These are phyloP conservation scores for Dichotomopilus funicola DNA, from an alignment of 2,329 filamentous ascomycete genomes.

Conservation along the genomic window DNA sequence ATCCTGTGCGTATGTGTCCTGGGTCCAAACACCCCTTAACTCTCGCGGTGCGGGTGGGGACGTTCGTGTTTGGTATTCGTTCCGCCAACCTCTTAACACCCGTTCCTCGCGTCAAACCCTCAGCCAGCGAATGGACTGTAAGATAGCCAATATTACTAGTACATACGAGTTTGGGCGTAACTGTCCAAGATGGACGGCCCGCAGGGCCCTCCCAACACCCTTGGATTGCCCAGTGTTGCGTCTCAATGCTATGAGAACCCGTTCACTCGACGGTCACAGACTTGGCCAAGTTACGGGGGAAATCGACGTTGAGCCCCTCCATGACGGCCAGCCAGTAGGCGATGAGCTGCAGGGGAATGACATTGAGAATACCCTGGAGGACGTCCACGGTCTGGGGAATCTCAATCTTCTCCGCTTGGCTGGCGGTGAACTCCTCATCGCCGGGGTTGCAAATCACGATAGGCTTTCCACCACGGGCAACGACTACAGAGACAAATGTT, in stretches of 20 bases:
- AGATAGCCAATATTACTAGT: slow-evolving; percentile 17
- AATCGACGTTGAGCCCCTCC: slow-evolving; percentile 95
- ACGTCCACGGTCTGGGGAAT: slow-evolving; percentile 93
- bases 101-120: slow-evolving; percentile 10
- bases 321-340: slow-evolving; percentile 97
- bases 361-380: slow-evolving; percentile 94
- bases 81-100: too few relatives aligned
- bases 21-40: too few relatives aligned
- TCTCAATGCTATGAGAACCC: slow-evolving; percentile 3
- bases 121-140: slow-evolving; percentile 2
- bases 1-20: background rate
- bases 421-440: slow-evolving; percentile 82
- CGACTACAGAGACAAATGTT: slow-evolving; percentile 52
- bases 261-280: slow-evolving; percentile 95
- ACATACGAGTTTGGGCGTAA: slow-evolving; percentile 6
- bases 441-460: slow-evolving; percentile 96
- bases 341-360: slow-evolving; percentile 95
- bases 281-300: slow-evolving; percentile 97
- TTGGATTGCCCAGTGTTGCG: background rate
- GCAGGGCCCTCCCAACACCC: background rate
- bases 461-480: slow-evolving; percentile 89
- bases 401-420: slow-evolving; percentile 93
- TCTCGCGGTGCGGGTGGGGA: too few relatives aligned
- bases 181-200: slow-evolving; percentile 3
- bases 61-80: too few relatives aligned